Percentiles rank a stretch among this genome's conserved stretches.
These are phyloP conservation scores for Cyclanthera cordifolia DNA, from an alignment of 306 rosid species.

Conservation along the genomic window DNA sequence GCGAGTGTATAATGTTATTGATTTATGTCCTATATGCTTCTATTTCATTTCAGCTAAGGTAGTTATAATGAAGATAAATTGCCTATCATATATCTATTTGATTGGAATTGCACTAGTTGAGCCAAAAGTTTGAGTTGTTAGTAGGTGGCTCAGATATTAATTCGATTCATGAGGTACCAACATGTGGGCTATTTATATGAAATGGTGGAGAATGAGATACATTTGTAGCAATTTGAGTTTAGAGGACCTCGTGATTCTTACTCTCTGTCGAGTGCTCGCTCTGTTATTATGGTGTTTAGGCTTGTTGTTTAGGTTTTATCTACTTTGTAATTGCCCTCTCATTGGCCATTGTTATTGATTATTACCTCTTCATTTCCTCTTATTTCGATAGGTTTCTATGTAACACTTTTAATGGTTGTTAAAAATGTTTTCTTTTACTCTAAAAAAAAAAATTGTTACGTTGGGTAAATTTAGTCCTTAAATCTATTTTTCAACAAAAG, in stretches of 20 bases:
- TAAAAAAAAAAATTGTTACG: background rate
- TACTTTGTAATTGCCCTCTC: no score
- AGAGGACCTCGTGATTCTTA: no score
- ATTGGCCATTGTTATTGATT: no score
- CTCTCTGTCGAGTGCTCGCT: no score
- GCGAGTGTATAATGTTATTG: constrained; percentile 4
- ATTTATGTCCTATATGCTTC: background rate
- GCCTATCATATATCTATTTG: background rate
- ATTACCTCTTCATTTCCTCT: no score
- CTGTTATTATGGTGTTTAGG: no score
- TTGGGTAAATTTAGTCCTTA: background rate
- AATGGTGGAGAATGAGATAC: background rate
- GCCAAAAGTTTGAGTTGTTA: background rate
- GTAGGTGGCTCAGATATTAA: background rate
- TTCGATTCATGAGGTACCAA: background rate
- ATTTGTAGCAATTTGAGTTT: background rate
- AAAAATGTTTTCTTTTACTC: no score
- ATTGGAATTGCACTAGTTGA: background rate
- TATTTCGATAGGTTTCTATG: no score
- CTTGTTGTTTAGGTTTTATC: no score
- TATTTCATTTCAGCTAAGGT: background rate
- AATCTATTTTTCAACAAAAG: background rate
- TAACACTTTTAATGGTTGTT: no score
- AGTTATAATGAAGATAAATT: background rate
- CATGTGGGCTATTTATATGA: background rate